Percentiles rank a stretch among this genome's conserved stretches.
phyloP scores from a whole-genome alignment of 352 stramenopile genomes.

The Pythium insidiosum region DNA sequence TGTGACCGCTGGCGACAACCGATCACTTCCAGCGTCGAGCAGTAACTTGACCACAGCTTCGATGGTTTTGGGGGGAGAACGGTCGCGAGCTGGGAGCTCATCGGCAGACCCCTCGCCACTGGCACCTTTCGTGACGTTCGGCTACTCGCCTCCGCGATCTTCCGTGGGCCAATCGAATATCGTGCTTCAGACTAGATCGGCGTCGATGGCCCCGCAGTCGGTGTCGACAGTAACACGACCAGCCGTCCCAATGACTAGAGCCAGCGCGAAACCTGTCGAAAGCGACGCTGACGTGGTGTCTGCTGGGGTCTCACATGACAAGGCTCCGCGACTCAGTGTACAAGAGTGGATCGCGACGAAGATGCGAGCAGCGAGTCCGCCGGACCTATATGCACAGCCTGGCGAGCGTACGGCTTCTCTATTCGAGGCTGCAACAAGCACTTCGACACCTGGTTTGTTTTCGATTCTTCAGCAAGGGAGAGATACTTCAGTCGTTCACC shows the following conservation, averaged over 20 bases:
- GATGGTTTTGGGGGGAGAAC: slow-evolving; percentile 2
- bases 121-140: slow-evolving; percentile 10
- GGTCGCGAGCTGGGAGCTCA: neutral
- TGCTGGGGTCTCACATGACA: slow-evolving; percentile 63
- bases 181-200: neutral
- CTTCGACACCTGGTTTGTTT: too few relatives aligned
- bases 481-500: too few relatives aligned
- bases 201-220: neutral
- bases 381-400: neutral
- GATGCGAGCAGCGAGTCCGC: slow-evolving; percentile 12
- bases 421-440: too few relatives aligned
- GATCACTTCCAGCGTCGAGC: neutral
- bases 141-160: slow-evolving; percentile 7
- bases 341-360: slow-evolving; percentile 75
- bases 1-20: neutral
- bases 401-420: neutral
- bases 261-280: slow-evolving; percentile 17
- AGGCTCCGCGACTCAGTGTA: slow-evolving; percentile 49
- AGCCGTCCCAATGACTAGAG: neutral
- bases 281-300: slow-evolving; percentile 41
- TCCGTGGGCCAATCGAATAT: neutral
- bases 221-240: too few relatives aligned
- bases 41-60: slow-evolving; percentile 1
- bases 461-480: too few relatives aligned
- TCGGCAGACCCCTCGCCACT: neutral